These are phyloP conservation scores for Tricholoma sp. DNA, from an alignment of 768 basidiomycete genomes.

Conservation along the genomic window DNA sequence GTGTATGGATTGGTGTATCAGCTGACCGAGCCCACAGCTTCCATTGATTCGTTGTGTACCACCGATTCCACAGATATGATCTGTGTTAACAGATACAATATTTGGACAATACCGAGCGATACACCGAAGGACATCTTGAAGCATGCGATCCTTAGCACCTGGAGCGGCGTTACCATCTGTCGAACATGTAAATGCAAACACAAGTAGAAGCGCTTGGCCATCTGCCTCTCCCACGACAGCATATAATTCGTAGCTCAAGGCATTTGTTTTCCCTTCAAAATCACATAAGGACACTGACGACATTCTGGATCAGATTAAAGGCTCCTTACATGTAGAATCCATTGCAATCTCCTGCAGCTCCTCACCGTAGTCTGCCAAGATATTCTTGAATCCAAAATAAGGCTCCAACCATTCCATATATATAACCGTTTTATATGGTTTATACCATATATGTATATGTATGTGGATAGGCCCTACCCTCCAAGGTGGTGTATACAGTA, in stretches of 20 bases:
- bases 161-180: conserved; percentile 10
- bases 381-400: not conserved
- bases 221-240: not conserved
- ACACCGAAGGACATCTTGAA: conserved; percentile 13
- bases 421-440: too few species aligned
- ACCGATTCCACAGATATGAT: conserved; percentile 24
- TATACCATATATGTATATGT: too few species aligned
- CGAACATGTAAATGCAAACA: conserved; percentile 16
- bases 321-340: not conserved
- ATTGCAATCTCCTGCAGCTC: conserved; percentile 2
- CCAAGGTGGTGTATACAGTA: too few species aligned
- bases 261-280: conserved; percentile 3
- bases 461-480: too few species aligned
- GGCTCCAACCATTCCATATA: too few species aligned
- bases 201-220: conserved; percentile 1
- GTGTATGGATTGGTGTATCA: not conserved
- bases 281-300: not conserved
- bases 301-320: not conserved
- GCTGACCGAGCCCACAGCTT: not conserved
- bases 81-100: conserved; percentile 18
- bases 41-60: conserved; percentile 24
- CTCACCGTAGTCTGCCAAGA: not conserved
- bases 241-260: conserved; percentile 2
- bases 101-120: conserved; percentile 10
- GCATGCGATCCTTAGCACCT: conserved; percentile 19